These are phyloP conservation scores for Teunomyces lycoperdinae DNA, from an alignment of 805 yeast species.

Conservation along the genomic window DNA sequence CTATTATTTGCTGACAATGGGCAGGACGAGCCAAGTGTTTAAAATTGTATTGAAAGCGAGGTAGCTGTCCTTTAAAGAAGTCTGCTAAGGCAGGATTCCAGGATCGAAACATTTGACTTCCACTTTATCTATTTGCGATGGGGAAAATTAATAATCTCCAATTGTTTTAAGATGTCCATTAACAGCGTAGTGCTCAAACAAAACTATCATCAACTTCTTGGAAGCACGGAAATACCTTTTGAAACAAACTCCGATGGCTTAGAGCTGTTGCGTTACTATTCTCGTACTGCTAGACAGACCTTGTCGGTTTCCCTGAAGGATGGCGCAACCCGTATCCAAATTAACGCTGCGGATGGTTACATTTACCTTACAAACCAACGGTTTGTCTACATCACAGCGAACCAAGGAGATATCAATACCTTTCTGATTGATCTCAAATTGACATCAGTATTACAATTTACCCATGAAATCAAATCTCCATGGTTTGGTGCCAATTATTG, in stretches of 20 bases:
- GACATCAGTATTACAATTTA: conserved; percentile 29
- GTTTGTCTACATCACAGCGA: conserved; percentile 35
- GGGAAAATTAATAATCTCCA: neutral
- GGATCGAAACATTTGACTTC: conserved; percentile 11
- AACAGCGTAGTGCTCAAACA: conserved; percentile 20
- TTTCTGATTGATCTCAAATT: conserved; percentile 35
- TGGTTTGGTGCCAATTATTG: conserved; percentile 56
- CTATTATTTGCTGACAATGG: conserved; percentile 39
- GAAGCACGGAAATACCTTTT: conserved; percentile 15
- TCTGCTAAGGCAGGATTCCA: conserved; percentile 26
- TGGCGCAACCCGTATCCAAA: conserved; percentile 14
- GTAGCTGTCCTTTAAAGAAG: conserved; percentile 17
- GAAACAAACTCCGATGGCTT: conserved; percentile 16
- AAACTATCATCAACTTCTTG: conserved; percentile 10
- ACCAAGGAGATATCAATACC: conserved; percentile 41
- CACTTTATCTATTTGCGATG: neutral
- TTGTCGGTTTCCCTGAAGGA: conserved; percentile 22
- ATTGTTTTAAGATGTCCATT: conserved; percentile 22
- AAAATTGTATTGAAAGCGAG: conserved; percentile 25
- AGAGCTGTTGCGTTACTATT: conserved; percentile 14
- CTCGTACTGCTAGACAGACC: conserved; percentile 26
- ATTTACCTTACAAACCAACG: conserved; percentile 42
- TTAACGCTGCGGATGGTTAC: conserved; percentile 37
- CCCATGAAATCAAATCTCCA: conserved; percentile 44
- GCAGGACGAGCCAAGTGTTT: conserved; percentile 19